Evolutionary conservation across 2,329 filamentous ascomycete genomes (phyloP).

Genomic region (Cladorrhinum sp.): DNA sequence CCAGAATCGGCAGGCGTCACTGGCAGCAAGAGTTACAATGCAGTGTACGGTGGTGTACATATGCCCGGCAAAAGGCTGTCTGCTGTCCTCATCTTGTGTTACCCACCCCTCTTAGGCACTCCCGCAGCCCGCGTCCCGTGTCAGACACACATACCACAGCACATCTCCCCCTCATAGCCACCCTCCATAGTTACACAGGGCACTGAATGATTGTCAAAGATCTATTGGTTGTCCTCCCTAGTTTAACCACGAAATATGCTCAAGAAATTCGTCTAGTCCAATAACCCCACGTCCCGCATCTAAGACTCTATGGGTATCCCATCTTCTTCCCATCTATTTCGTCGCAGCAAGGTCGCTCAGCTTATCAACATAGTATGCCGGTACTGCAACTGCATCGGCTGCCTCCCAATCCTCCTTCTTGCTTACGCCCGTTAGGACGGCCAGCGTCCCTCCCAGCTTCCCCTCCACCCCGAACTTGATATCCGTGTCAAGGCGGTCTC

Average conservation of each 20-base stretch:
- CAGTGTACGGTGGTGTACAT: too few species aligned
- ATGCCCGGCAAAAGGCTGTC: slow-evolving; percentile 4
- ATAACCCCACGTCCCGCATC: background rate
- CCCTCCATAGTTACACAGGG: background rate
- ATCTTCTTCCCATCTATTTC: too few species aligned
- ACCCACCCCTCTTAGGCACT: background rate
- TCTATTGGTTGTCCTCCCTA: slow-evolving; percentile 9
- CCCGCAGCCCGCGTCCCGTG: background rate
- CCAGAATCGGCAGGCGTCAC: too few species aligned
- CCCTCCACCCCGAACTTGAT: slow-evolving; percentile 94
- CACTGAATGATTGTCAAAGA: background rate
- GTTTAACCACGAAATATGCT: background rate
- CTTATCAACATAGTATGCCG: slow-evolving; percentile 79
- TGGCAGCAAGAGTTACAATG: too few species aligned
- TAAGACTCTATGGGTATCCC: background rate
- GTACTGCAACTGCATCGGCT: slow-evolving; percentile 65
- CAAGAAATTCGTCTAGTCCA: background rate
- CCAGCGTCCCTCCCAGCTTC: slow-evolving; percentile 83
- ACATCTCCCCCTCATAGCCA: background rate
- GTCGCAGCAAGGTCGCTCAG: slow-evolving; percentile 65
- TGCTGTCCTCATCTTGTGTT: background rate
- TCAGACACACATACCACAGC: background rate
- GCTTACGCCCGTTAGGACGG: slow-evolving; percentile 85
- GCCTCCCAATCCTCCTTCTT: slow-evolving; percentile 81
- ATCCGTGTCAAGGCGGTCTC: slow-evolving; percentile 90